phyloP scores from a whole-genome alignment of 2,329 filamentous ascomycete species.

The Sporothrix luriei region DNA sequence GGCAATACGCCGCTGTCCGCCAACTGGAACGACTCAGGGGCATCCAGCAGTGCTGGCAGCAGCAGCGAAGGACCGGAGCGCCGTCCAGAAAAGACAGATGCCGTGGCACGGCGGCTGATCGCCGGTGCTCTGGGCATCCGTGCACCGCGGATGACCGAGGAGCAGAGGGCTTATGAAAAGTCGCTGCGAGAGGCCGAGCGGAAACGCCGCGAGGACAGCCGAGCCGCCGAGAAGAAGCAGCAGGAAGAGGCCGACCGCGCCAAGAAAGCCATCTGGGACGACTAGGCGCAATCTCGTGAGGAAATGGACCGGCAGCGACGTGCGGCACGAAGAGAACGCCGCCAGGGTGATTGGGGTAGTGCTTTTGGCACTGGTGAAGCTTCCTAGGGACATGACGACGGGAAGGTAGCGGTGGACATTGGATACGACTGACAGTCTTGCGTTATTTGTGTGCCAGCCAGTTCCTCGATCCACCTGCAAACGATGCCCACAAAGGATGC shows the following conservation, averaged over 20 bases:
- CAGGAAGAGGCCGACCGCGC: constrained; percentile 70
- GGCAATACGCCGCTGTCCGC: constrained; percentile 11
- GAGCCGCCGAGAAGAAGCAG: constrained; percentile 61
- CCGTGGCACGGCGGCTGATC: constrained; percentile 86
- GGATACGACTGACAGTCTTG: not conserved
- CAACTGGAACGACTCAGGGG: constrained; percentile 15
- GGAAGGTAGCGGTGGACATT: not conserved
- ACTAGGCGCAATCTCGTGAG: constrained; percentile 46
- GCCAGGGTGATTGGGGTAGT: not conserved
- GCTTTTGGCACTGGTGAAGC: not conserved
- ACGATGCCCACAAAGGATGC: no score
- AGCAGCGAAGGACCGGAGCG: constrained; percentile 31
- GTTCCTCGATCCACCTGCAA: no score
- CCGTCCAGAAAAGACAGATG: constrained; percentile 89
- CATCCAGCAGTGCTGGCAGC: not conserved
- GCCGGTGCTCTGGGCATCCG: constrained; percentile 82
- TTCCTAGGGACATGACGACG: not conserved
- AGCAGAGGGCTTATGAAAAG: constrained; percentile 83
- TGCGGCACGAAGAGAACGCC: not conserved
- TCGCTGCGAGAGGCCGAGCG: constrained; percentile 82
- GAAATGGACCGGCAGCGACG: constrained; percentile 14
- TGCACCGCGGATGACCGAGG: constrained; percentile 79
- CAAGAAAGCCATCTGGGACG: constrained; percentile 88
- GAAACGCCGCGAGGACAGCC: constrained; percentile 72
- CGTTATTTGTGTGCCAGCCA: no score